These are phyloP conservation scores for Elsinoe australis DNA, from an alignment of 2,329 filamentous ascomycete genomes.

Conservation along the genomic window DNA sequence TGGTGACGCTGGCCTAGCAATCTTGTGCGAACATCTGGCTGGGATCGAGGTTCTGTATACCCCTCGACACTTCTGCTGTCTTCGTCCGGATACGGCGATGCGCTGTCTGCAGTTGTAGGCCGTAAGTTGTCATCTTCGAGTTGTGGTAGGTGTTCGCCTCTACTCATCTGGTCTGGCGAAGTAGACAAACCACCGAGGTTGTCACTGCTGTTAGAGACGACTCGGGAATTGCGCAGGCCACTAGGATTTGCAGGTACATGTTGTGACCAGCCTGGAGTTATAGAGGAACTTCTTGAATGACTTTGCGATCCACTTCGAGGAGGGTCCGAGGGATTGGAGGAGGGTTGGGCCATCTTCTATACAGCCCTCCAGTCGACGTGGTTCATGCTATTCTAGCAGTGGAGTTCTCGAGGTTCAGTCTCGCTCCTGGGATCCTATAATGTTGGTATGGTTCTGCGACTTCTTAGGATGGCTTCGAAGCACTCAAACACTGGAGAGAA, in stretches of 20 bases:
- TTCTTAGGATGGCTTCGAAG: no score
- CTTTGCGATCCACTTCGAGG: conserved; percentile 3
- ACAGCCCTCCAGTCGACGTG: conserved; percentile 12
- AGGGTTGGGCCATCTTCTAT: conserved; percentile 16
- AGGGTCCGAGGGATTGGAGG: background rate
- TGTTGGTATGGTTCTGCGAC: no score
- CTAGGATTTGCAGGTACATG: conserved; percentile 18
- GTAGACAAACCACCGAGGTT: background rate
- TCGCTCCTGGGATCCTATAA: no score
- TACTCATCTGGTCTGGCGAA: conserved; percentile 6
- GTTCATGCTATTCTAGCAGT: conserved; percentile 4
- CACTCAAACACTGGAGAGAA: no score
- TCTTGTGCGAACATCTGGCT: conserved; percentile 33
- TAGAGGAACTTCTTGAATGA: conserved; percentile 15
- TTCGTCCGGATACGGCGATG: conserved; percentile 28
- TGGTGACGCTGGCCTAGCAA: conserved; percentile 33
- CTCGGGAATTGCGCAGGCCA: conserved; percentile 19
- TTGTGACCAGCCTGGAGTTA: conserved; percentile 13
- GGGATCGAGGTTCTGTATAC: conserved; percentile 24
- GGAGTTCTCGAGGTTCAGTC: no score
- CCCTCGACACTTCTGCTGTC: conserved; percentile 22
- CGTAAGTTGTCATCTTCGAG: conserved; percentile 30
- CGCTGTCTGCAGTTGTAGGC: conserved; percentile 27
- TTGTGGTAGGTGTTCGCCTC: conserved; percentile 20
- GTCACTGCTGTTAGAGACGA: conserved; percentile 14